Evolutionary conservation across 768 basidiomycete species (phyloP), one percentile per base, ranked within the genome.

Genomic region (Lenzites betulinus): DNA sequence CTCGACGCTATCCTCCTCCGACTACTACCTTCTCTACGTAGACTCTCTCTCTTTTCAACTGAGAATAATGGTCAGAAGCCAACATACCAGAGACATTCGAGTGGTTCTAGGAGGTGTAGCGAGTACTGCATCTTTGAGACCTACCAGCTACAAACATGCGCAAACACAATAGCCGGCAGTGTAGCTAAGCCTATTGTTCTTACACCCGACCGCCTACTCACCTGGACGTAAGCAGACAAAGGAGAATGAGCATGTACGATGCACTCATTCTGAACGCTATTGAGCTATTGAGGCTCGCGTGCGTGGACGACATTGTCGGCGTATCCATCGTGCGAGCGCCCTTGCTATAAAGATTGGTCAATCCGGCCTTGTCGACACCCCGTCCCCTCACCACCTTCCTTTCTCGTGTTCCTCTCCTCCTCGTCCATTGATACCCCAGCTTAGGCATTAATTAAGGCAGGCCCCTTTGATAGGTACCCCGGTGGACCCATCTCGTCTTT

Each of bases 391-490:
- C 58, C 42, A 57, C 64, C 54, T 58, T 60, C 62, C 62, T 66
- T 60, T 63, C 62, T 60, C 53, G 61, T 54, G 28, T 26, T 41
- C 53, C 61, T 57, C 55, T 35, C 42, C 58, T 42, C 48, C 33
- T 49, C 18, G 60, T 30, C 63, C 59, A 54, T 44, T 56, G 52
- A 66, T 66, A 65, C 64, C 62, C 57, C n/a, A 25, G 41, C 51
- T 51, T 60, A 46, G 56, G 63, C 42, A 53, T 62, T 33, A 11
- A 59, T 65, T 54, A 69, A 69, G 70, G 70, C 71, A 69, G 69
- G 58, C 66, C 68, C 69, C 68, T 68, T 54, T 23, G 46, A 59
- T 51, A 51, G 69, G 64, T 64, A 67, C 70, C 71, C 70, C 50
- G 67, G 71, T 58, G 68, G 73, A 62, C 59, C 59, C 25, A 48